These are phyloP conservation scores for Fusarium euwallaceae DNA, from an alignment of 2,329 filamentous ascomycete species.

Conservation along the genomic window DNA sequence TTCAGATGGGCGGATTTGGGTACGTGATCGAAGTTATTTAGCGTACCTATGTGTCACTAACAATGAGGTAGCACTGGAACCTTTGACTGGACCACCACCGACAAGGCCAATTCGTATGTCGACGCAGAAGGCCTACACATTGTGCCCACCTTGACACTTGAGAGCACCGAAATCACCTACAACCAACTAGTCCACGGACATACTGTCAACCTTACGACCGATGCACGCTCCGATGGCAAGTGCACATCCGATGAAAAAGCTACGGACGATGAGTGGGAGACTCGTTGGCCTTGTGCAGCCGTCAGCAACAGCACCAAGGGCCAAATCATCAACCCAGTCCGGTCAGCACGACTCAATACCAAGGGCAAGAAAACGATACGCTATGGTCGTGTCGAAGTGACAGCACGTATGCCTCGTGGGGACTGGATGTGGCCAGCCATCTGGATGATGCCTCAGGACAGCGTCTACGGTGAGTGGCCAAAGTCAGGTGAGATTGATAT, in stretches of 20 bases:
- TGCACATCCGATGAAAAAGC: conserved; percentile 53
- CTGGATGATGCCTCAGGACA: conserved; percentile 59
- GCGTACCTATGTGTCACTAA: neutral
- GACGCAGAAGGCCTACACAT: conserved; percentile 63
- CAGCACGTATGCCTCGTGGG: conserved; percentile 64
- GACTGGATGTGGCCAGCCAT: conserved; percentile 69
- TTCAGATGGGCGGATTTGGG: conserved; percentile 56
- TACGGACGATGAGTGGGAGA: conserved; percentile 19
- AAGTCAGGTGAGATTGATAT: conserved; percentile 68
- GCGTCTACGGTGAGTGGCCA: conserved; percentile 64
- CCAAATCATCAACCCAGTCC: conserved; percentile 63
- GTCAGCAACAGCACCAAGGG: conserved; percentile 59
- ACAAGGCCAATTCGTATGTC: conserved; percentile 60
- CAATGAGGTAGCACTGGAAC: conserved; percentile 48
- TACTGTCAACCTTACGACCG: conserved; percentile 59
- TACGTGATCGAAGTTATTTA: conserved; percentile 32
- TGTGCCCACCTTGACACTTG: conserved; percentile 61
- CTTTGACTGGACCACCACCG: conserved; percentile 66
- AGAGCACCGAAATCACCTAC: conserved; percentile 46
- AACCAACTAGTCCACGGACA: conserved; percentile 54
- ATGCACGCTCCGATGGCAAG: conserved; percentile 45
- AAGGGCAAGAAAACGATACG: conserved; percentile 60
- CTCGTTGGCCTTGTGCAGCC: conserved; percentile 51
- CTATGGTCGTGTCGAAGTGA: conserved; percentile 66
- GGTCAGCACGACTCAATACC: conserved; percentile 59